These are phyloP conservation scores for Penicillium herquei DNA, from an alignment of 495 filamentous ascomycete species.

Conservation along the genomic window DNA sequence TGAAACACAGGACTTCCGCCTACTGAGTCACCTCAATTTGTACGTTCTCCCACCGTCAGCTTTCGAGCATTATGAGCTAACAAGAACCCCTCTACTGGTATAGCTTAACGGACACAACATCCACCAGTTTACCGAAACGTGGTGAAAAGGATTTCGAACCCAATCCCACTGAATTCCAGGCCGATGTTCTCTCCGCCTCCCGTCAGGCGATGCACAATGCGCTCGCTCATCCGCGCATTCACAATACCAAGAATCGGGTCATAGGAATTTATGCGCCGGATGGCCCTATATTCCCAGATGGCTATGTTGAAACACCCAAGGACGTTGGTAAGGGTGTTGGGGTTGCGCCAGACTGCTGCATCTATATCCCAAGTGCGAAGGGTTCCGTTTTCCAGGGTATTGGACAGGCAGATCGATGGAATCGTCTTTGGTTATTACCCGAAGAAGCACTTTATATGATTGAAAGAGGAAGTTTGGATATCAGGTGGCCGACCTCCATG, in stretches of 20 bases:
- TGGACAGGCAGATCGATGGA: slow-evolving; percentile 54
- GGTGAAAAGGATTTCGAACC: slow-evolving; percentile 97
- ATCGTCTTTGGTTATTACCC: slow-evolving; percentile 76
- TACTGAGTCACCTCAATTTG: slow-evolving; percentile 61
- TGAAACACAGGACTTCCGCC: slow-evolving; percentile 85
- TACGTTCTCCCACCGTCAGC: slow-evolving; percentile 22
- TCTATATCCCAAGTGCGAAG: slow-evolving; percentile 43
- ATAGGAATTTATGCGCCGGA: slow-evolving; percentile 53
- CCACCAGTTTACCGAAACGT: slow-evolving; percentile 61
- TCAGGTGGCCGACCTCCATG: slow-evolving; percentile 68
- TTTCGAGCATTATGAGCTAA: neutral
- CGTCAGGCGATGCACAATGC: slow-evolving; percentile 90
- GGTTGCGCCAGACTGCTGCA: slow-evolving; percentile 38
- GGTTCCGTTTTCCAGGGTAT: slow-evolving; percentile 57
- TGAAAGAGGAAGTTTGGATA: slow-evolving; percentile 80
- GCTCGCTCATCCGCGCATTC: slow-evolving; percentile 67
- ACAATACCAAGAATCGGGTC: slow-evolving; percentile 52
- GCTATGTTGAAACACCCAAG: slow-evolving; percentile 5
- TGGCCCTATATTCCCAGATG: slow-evolving; percentile 29
- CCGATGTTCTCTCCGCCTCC: slow-evolving; percentile 69
- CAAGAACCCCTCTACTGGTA: neutral
- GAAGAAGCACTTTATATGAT: slow-evolving; percentile 89
- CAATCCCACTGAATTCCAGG: slow-evolving; percentile 80
- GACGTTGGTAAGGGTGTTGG: slow-evolving; percentile 16
- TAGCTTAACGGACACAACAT: slow-evolving; percentile 33